Evolutionary conservation across 1,284 basidiomycete genomes (phyloP), one percentile per base, ranked within the genome.

Genomic region (Ustilago crameri): DNA sequence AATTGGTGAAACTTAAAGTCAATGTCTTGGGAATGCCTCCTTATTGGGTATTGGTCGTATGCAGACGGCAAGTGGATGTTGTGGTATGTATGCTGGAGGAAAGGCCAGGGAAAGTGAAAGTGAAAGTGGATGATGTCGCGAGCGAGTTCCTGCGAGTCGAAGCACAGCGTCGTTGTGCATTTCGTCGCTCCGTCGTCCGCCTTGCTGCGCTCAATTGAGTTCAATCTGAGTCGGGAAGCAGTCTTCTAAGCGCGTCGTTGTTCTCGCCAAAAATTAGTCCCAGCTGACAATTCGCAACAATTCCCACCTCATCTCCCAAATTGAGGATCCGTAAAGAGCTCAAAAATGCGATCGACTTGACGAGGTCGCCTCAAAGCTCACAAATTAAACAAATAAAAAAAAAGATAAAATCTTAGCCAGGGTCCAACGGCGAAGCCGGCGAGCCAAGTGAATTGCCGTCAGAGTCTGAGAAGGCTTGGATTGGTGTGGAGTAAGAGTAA

Each of bases 91-190:
- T n/a, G n/a, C n/a, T n/a, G n/a, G n/a, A n/a, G n/a, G n/a, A n/a
- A n/a, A n/a, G n/a, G 30, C 30, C 30, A 30, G 30, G 30, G 5
- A 7, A 5, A 40, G 17, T 18, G 38, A 40, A 40, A 18, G 9
- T 23, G n/a, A 7, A 43, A 43, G 42, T 14, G 42, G 23, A 44
- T 24, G 48, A 51, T 51, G 55, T 58, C 48, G 56, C 37, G 26
- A 58, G 56, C 30, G 46, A 49, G 32, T 15, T 48, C 35, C 22
- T 24, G 14, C 32, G 23, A 10, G 26, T 47, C 38, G 38, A 40
- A 12, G 30, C 12, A 30, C 30, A 30, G 22, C 24, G 30, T 30
- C 12, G 30, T 30, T 30, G 24, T 45, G 49, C 49, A 26, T 45
- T 22, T 38, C 34, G 30, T 54, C 43, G 51, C 51, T 46, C 27